Conservation (phyloP, 805 yeast species). For the Monosporozyma yasuniensis region DNA sequence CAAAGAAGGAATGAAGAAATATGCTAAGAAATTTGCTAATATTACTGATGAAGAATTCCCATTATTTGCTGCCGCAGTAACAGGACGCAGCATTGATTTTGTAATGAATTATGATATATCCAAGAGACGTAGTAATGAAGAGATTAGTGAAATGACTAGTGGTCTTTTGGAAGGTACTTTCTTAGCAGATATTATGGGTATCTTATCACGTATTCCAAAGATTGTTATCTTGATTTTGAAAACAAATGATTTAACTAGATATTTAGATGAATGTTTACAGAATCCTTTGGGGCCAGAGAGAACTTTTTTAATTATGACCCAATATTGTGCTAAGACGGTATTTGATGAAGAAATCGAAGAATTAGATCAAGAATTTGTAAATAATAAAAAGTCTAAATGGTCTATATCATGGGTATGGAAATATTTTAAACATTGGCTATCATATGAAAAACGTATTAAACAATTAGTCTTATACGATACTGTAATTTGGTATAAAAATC, state of each 20-base stretch:
- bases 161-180: conserved; percentile 56
- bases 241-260: conserved; percentile 88
- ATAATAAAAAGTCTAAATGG: conserved; percentile 11
- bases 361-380: conserved; percentile 10
- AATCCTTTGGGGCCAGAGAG: conserved; percentile 82
- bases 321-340: conserved; percentile 77
- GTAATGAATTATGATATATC: conserved; percentile 59
- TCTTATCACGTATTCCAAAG: conserved; percentile 73
- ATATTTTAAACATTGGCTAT: conserved; percentile 21
- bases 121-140: conserved; percentile 47
- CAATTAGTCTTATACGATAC: conserved; percentile 24
- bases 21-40: conserved; percentile 73
- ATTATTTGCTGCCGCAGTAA: conserved; percentile 83
- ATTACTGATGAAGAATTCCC: conserved; percentile 71
- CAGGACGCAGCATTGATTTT: conserved; percentile 81
- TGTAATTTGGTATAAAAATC: conserved; percentile 21
- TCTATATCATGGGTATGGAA: conserved; percentile 19
- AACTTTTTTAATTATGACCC: conserved; percentile 80
- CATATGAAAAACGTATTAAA: conserved; percentile 22
- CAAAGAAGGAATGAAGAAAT: conserved; percentile 52
- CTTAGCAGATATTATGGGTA: conserved; percentile 65
- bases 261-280: conserved; percentile 72
- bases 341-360: conserved; percentile 54
- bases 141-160: conserved; percentile 56
- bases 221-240: conserved; percentile 79